These are phyloP conservation scores for Nitzschia sp. DNA, from an alignment of 108 stramenopile genomes.

Conservation along the genomic window DNA sequence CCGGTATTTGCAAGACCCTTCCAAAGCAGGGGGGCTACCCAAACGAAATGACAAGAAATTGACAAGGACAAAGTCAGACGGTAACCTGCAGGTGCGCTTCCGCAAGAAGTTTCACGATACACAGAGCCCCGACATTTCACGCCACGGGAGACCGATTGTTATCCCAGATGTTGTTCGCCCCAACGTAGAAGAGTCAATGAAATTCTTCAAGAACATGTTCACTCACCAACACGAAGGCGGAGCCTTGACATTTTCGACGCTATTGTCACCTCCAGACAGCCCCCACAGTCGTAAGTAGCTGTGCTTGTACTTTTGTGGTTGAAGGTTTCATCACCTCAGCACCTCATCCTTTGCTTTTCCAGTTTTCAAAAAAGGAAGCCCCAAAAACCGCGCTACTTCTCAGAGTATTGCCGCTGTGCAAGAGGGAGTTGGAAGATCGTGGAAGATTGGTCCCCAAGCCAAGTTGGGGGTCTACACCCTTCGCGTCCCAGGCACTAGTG, in stretches of 20 bases:
- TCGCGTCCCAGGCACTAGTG: background rate
- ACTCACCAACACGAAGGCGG: slow-evolving; percentile 40
- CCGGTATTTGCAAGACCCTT: background rate
- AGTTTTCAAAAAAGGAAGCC: slow-evolving; percentile 7
- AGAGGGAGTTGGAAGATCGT: background rate
- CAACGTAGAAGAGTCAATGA: slow-evolving; percentile 54
- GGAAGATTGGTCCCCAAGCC: background rate
- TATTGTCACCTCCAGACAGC: slow-evolving; percentile 47
- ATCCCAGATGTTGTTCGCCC: slow-evolving; percentile 36
- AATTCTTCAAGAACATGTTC: slow-evolving; percentile 48
- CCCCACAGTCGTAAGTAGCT: slow-evolving; percentile 32
- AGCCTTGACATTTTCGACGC: slow-evolving; percentile 8
- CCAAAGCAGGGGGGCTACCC: background rate
- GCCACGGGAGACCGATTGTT: background rate
- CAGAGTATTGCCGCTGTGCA: background rate
- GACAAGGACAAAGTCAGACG: slow-evolving; percentile 29
- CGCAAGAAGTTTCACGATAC: slow-evolving; percentile 10
- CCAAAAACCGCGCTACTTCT: background rate
- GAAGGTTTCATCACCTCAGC: no score
- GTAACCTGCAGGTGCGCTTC: slow-evolving; percentile 9
- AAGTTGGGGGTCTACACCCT: slow-evolving; percentile 28
- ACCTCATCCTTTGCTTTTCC: slow-evolving; percentile 1
- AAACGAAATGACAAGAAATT: background rate
- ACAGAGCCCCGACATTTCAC: background rate
- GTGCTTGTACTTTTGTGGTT: background rate